phyloP scores from a whole-genome alignment of 2,329 filamentous ascomycete species.

The Talaromyces sp. region DNA sequence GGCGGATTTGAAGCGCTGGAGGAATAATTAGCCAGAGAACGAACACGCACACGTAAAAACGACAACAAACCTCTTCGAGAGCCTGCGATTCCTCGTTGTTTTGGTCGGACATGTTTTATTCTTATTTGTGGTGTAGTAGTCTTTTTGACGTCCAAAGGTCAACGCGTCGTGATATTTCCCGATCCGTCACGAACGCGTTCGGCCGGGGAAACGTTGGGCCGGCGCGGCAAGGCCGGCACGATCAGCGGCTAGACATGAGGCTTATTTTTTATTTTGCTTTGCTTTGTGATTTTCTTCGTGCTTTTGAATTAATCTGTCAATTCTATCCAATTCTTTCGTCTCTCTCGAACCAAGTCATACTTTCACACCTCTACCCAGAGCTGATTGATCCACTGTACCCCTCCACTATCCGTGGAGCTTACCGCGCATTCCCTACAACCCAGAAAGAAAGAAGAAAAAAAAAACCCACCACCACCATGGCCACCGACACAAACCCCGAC shows the following conservation, averaged over 20 bases:
- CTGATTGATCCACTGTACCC: neutral
- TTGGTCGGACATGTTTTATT: neutral
- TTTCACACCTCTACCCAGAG: neutral
- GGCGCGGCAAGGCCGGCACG: neutral
- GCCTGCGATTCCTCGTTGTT: neutral
- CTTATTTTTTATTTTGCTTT: neutral
- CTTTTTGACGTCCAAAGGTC: neutral
- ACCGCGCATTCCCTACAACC: neutral
- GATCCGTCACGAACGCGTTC: neutral
- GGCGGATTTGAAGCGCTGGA: constrained; percentile 72
- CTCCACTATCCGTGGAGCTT: neutral
- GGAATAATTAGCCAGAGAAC: neutral
- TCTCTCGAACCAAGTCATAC: too few species aligned
- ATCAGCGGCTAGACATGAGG: neutral
- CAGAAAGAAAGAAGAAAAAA: neutral
- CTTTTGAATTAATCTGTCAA: neutral
- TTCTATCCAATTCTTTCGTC: too few species aligned
- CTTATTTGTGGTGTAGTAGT: neutral
- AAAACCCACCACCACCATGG: neutral
- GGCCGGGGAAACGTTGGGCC: neutral
- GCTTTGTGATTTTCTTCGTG: neutral
- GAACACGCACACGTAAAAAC: neutral
- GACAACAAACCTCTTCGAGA: neutral
- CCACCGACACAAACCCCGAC: constrained; percentile 5
- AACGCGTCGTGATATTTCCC: neutral